These are phyloP conservation scores for Wickerhamomyces rabaulensis DNA, from an alignment of 805 yeast species.

Conservation along the genomic window DNA sequence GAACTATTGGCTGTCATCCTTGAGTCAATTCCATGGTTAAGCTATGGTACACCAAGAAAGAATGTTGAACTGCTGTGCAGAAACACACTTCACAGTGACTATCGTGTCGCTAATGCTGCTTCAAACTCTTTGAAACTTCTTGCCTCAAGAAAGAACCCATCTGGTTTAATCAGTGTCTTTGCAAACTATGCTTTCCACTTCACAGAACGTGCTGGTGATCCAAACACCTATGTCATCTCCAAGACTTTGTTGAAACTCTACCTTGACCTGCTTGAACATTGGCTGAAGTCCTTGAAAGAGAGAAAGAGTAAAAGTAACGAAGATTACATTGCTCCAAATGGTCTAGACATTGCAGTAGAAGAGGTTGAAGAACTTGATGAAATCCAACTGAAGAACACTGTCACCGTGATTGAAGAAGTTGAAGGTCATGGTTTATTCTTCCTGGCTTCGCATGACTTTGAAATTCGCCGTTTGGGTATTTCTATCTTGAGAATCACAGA, in stretches of 20 bases:
- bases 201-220: conserved; percentile 63
- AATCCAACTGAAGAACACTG: conserved; percentile 69
- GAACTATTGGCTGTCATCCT: conserved; percentile 67
- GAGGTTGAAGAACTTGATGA: conserved; percentile 44
- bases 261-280: conserved; percentile 72
- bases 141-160: conserved; percentile 66
- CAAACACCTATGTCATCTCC: conserved; percentile 55
- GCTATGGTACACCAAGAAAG: conserved; percentile 51
- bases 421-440: conserved; percentile 95
- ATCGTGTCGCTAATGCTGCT: conserved; percentile 58
- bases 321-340: conserved; percentile 10
- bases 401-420: conserved; percentile 86
- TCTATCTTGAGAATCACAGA: conserved; percentile 71
- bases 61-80: conserved; percentile 73
- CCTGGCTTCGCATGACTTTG: conserved; percentile 79
- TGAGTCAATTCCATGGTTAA: conserved; percentile 71
- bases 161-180: conserved; percentile 63
- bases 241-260: conserved; percentile 62
- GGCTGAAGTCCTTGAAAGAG: conserved; percentile 65
- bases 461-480: conserved; percentile 69
- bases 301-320: conserved; percentile 18
- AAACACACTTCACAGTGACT: conserved; percentile 66
- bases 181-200: conserved; percentile 77
- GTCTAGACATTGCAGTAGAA: conserved; percentile 12
- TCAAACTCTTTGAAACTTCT: conserved; percentile 57